These are phyloP conservation scores for Trichosporon coremiiforme DNA, from an alignment of 1,284 basidiomycete genomes.

Conservation along the genomic window DNA sequence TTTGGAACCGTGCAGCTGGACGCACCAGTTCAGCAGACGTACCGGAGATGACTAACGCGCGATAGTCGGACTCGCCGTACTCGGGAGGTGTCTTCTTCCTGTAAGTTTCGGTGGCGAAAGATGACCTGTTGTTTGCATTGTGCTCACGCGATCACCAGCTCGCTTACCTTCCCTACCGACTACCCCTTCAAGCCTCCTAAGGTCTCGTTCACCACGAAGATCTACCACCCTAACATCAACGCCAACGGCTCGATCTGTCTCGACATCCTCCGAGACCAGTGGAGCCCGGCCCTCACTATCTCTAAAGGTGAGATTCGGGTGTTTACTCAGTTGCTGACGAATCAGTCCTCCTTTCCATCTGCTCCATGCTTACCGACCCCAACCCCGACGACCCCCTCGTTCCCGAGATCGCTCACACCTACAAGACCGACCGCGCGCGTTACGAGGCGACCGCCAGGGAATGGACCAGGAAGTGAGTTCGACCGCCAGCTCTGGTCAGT, in stretches of 20 bases:
- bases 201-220: slow-evolving; percentile 95
- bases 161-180: slow-evolving; percentile 63
- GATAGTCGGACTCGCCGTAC: slow-evolving; percentile 87
- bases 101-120: slow-evolving; percentile 46
- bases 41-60: slow-evolving; percentile 17
- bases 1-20: neutral
- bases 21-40: neutral
- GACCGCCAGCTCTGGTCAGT: neutral
- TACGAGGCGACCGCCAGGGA: slow-evolving; percentile 95
- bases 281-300: slow-evolving; percentile 97
- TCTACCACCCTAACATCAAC: slow-evolving; percentile 67
- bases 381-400: slow-evolving; percentile 89
- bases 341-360: slow-evolving; percentile 86
- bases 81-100: slow-evolving; percentile 97
- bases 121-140: slow-evolving; percentile 9
- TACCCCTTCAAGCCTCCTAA: slow-evolving; percentile 99
- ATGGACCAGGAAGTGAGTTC: slow-evolving; percentile 87
- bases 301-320: slow-evolving; percentile 75
- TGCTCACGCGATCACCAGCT: slow-evolving; percentile 35
- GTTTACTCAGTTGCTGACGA: neutral
- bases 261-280: slow-evolving; percentile 95
- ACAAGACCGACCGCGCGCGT: slow-evolving; percentile 91
- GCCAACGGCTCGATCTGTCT: slow-evolving; percentile 90
- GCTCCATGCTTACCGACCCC: slow-evolving; percentile 94
- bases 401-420: slow-evolving; percentile 66